These are phyloP conservation scores for Stachybotrys echinatus DNA, from an alignment of 2,329 filamentous ascomycete genomes.

Conservation along the genomic window DNA sequence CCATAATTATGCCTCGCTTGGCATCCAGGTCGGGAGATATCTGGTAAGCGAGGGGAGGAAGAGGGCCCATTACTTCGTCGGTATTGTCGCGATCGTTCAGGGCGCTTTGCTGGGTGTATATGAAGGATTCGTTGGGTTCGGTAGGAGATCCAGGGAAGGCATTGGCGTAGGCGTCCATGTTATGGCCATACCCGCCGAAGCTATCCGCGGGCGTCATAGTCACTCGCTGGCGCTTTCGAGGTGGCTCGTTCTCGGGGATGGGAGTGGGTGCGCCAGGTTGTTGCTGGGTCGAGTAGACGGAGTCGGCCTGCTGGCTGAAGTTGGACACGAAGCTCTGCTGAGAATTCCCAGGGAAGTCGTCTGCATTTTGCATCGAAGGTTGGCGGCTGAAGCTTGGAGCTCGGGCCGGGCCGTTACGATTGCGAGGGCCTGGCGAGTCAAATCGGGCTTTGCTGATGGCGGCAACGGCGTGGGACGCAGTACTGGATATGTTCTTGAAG, in stretches of 20 bases:
- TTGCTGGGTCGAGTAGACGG: conserved; percentile 60
- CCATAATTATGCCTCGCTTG: conserved; percentile 77
- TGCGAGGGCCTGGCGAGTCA: conserved; percentile 74
- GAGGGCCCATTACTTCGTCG: conserved; percentile 50
- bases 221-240: conserved; percentile 69
- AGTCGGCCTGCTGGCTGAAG: conserved; percentile 68
- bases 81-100: conserved; percentile 35
- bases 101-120: conserved; percentile 50
- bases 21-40: conserved; percentile 63
- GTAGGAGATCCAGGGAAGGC: conserved; percentile 68
- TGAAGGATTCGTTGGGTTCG: conserved; percentile 74
- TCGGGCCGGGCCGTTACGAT: conserved; percentile 57
- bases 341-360: conserved; percentile 66
- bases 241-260: conserved; percentile 63
- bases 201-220: conserved; percentile 50
- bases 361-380: conserved; percentile 64
- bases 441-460: conserved; percentile 95
- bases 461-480: conserved; percentile 86
- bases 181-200: conserved; percentile 48
- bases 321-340: conserved; percentile 81
- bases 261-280: conserved; percentile 23
- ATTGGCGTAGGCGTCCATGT: conserved; percentile 36
- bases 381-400: conserved; percentile 68
- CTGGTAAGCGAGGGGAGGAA: conserved; percentile 60
- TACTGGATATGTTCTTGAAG: conserved; percentile 94